These are phyloP conservation scores for Physcomitrellopsis africana DNA, from an alignment of 225 moss, liverwort and hornwort genomes.

Conservation along the genomic window DNA sequence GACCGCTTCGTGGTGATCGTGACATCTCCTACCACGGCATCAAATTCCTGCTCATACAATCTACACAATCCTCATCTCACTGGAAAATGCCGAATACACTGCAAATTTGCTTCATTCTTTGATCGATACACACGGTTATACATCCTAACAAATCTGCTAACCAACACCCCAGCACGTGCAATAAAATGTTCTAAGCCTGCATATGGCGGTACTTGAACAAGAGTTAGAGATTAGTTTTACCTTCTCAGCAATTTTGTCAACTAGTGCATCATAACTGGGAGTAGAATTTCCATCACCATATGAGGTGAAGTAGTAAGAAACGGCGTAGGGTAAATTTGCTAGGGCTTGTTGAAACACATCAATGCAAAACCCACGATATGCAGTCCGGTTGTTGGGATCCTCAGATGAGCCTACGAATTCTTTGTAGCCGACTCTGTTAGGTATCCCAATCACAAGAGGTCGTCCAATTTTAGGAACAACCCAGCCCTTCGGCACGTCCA, in stretches of 20 bases:
- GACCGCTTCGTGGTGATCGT: constrained; percentile 86
- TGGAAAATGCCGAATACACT: neutral
- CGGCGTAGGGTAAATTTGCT: constrained; percentile 68
- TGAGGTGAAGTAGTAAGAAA: constrained; percentile 64
- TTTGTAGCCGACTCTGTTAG: constrained; percentile 75
- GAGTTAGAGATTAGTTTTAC: constrained; percentile 28
- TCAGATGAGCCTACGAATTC: constrained; percentile 67
- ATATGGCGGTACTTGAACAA: too few species aligned
- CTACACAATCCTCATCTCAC: constrained; percentile 40
- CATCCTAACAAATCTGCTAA: neutral
- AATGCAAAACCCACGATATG: constrained; percentile 81
- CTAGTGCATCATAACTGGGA: constrained; percentile 84
- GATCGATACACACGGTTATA: too few species aligned
- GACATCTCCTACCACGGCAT: constrained; percentile 91
- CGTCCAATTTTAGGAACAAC: constrained; percentile 82
- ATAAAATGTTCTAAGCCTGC: too few species aligned
- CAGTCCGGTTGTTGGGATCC: constrained; percentile 51
- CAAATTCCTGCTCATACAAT: constrained; percentile 69
- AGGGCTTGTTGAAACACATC: constrained; percentile 85
- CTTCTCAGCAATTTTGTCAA: constrained; percentile 68
- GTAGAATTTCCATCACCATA: constrained; percentile 79
- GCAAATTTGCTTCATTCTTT: too few species aligned
- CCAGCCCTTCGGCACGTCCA: constrained; percentile 83
- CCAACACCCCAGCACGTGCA: too few species aligned
- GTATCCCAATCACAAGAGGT: constrained; percentile 80